phyloP scores from a whole-genome alignment of 2,329 filamentous ascomycete species.

The Nannizziopsis barbatae region DNA sequence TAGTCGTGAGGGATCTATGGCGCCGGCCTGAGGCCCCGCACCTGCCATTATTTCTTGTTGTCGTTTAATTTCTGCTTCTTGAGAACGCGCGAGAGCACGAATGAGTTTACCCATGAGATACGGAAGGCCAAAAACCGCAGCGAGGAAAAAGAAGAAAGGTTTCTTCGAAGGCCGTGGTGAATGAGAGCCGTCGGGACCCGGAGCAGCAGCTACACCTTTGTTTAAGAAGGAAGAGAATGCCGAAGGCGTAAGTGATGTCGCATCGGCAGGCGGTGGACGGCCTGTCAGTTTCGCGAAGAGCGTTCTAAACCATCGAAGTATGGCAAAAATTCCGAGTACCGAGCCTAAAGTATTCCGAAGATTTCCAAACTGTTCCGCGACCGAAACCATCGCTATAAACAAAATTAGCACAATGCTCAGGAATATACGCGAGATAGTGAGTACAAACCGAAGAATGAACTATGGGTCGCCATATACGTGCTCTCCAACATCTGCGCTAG shows the following conservation, averaged over 20 bases:
- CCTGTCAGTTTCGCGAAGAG: conserved; percentile 87
- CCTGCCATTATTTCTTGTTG: conserved; percentile 42
- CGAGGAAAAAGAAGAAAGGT: conserved; percentile 87
- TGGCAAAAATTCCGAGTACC: conserved; percentile 84
- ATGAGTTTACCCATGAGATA: conserved; percentile 98
- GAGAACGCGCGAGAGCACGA: conserved; percentile 65
- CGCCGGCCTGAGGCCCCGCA: conserved; percentile 30
- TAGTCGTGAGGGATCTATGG: conserved; percentile 76
- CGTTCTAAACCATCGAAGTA: conserved; percentile 90
- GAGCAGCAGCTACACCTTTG: conserved; percentile 40
- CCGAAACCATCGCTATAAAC: conserved; percentile 78
- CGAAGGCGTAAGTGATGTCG: conserved; percentile 73
- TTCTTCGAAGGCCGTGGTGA: conserved; percentile 75
- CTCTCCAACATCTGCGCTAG: conserved; percentile 99
- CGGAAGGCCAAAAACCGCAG: conserved; percentile 87
- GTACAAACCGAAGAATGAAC: conserved; percentile 83
- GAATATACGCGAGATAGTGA: not conserved
- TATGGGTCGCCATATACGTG: conserved; percentile 99
- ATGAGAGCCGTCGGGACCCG: conserved; percentile 54
- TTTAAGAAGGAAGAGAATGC: conserved; percentile 86
- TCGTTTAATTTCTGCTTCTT: conserved; percentile 60
- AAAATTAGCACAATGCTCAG: not conserved
- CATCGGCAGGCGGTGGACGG: conserved; percentile 76
- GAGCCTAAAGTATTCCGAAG: conserved; percentile 87
- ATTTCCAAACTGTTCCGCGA: conserved; percentile 93